These are phyloP conservation scores for Pachysolen tannophilus DNA, from an alignment of 805 yeast genomes.

Conservation along the genomic window DNA sequence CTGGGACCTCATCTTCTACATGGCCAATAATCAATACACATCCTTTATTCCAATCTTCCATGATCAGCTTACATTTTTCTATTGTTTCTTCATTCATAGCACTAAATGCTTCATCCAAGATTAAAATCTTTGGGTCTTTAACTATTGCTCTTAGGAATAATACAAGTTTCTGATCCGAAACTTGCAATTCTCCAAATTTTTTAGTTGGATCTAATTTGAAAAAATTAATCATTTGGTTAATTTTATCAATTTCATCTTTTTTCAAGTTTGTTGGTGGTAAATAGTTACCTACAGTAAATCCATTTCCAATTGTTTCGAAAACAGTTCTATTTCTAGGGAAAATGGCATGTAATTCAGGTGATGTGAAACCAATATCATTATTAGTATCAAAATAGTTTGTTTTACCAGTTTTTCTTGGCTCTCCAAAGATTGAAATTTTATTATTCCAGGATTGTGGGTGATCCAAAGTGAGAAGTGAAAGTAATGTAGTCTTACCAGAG, in stretches of 20 bases:
- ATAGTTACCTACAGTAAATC: slow-evolving; percentile 62
- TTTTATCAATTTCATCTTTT: slow-evolving; percentile 25
- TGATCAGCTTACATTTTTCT: slow-evolving; percentile 43
- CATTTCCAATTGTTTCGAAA: slow-evolving; percentile 58
- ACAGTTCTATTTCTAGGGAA: slow-evolving; percentile 55
- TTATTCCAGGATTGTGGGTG: slow-evolving; percentile 96
- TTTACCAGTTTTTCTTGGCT: slow-evolving; percentile 64
- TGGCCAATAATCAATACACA: slow-evolving; percentile 81
- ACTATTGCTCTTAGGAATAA: slow-evolving; percentile 71
- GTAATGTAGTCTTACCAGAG: slow-evolving; percentile 83
- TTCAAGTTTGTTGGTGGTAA: slow-evolving; percentile 37
- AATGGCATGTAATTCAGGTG: slow-evolving; percentile 91
- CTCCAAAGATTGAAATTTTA: slow-evolving; percentile 54
- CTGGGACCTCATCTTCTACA: slow-evolving; percentile 70
- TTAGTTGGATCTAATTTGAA: slow-evolving; percentile 29
- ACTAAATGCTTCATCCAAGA: slow-evolving; percentile 88
- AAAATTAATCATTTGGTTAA: slow-evolving; percentile 36
- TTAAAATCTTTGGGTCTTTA: slow-evolving; percentile 68
- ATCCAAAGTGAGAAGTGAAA: slow-evolving; percentile 82
- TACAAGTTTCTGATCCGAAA: slow-evolving; percentile 72
- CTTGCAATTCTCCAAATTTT: slow-evolving; percentile 44
- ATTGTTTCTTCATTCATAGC: slow-evolving; percentile 71
- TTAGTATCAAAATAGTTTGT: slow-evolving; percentile 75
- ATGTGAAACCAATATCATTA: slow-evolving; percentile 70
- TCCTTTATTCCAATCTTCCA: slow-evolving; percentile 47